Conservation (phyloP, 345 rosid genomes). For the Populus euphratica region DNA sequence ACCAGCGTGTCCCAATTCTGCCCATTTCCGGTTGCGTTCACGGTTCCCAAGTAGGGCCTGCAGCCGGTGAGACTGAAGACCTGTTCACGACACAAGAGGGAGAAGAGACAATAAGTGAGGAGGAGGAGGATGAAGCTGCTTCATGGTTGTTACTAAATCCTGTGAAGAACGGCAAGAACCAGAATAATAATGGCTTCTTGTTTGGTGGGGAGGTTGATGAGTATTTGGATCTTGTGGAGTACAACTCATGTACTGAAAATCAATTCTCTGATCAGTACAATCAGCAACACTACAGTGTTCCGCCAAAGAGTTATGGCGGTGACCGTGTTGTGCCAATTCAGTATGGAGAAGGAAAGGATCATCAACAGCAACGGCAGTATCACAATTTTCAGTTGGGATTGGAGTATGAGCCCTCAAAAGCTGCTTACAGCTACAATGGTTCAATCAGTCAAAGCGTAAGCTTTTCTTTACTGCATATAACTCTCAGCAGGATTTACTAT, state of each 20-base stretch:
- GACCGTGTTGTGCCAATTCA: constrained; percentile 77
- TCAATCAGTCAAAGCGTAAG: constrained; percentile 61
- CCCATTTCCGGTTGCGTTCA: constrained; percentile 46
- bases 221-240: constrained; percentile 74
- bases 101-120: constrained; percentile 39
- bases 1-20: constrained; percentile 70
- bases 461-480: constrained; percentile 3
- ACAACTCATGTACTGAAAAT: constrained; percentile 42
- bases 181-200: constrained; percentile 46
- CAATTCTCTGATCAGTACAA: constrained; percentile 40
- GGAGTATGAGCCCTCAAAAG: constrained; percentile 47
- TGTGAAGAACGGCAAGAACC: constrained; percentile 25
- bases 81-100: constrained; percentile 28
- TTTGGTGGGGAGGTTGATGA: constrained; percentile 61
- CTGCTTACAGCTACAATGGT: constrained; percentile 42
- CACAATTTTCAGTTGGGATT: constrained; percentile 46
- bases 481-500: neutral
- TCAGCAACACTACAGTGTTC: constrained; percentile 32
- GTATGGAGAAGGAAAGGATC: constrained; percentile 40
- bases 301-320: constrained; percentile 46
- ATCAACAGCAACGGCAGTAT: constrained; percentile 24
- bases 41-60: constrained; percentile 25
- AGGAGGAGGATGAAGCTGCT: constrained; percentile 73
- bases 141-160: constrained; percentile 72
- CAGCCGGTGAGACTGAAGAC: constrained; percentile 26